These are phyloP conservation scores for Boletellus sp. DNA, from an alignment of 768 basidiomycete species.

Conservation along the genomic window DNA sequence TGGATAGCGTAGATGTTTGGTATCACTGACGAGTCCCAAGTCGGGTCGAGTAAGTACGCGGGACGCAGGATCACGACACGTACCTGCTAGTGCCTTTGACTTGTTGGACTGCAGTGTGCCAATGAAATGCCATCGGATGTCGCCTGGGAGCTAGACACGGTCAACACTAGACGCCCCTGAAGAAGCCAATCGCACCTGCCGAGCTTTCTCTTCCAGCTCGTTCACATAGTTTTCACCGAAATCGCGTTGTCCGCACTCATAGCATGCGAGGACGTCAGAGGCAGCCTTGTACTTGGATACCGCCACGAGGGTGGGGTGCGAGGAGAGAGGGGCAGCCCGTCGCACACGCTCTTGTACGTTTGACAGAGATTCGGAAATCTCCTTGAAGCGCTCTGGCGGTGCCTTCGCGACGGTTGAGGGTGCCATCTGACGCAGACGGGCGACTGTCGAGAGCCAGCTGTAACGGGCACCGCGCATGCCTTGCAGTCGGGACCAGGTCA, in stretches of 20 bases:
- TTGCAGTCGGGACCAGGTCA: neutral
- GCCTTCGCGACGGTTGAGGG: slow-evolving; percentile 17
- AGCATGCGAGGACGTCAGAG: slow-evolving; percentile 80
- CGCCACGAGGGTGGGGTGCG: slow-evolving; percentile 59
- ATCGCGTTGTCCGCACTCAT: slow-evolving; percentile 76
- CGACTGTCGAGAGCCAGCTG: slow-evolving; percentile 1
- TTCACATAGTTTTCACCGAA: slow-evolving; percentile 99
- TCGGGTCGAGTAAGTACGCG: slow-evolving; percentile 3
- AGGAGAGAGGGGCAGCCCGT: slow-evolving; percentile 28
- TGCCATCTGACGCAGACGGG: slow-evolving; percentile 16
- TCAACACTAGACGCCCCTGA: neutral
- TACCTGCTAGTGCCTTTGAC: slow-evolving; percentile 82
- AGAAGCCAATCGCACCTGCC: slow-evolving; percentile 43
- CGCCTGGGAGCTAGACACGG: slow-evolving; percentile 64
- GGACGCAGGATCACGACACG: slow-evolving; percentile 15
- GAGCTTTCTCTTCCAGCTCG: slow-evolving; percentile 85
- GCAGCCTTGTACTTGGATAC: slow-evolving; percentile 94
- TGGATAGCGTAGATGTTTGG: slow-evolving; percentile 87
- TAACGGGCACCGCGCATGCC: neutral
- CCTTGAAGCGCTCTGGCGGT: slow-evolving; percentile 43
- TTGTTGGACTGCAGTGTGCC: slow-evolving; percentile 94
- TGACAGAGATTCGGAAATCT: slow-evolving; percentile 50
- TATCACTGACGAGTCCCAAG: slow-evolving; percentile 53
- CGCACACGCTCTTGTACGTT: slow-evolving; percentile 51
- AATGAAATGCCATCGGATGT: slow-evolving; percentile 97